Conservation (phyloP, 495 filamentous ascomycete species). For the Podospora appendiculata region DNA sequence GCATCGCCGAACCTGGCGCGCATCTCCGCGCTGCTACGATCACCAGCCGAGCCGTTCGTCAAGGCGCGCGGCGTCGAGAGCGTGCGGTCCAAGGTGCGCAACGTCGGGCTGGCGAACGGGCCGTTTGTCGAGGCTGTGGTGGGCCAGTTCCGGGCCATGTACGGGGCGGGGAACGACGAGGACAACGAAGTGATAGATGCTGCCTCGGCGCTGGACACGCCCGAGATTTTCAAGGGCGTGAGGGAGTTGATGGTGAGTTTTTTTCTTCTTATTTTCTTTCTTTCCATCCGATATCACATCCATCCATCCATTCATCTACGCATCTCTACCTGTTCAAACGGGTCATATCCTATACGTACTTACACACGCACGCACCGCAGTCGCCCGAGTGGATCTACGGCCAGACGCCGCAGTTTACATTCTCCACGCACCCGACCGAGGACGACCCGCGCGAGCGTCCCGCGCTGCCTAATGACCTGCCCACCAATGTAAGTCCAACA, state of each 20-base stretch:
- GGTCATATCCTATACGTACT: neutral
- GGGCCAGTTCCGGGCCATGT: conserved; percentile 46
- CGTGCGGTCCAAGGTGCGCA: conserved; percentile 74
- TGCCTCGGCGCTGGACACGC: conserved; percentile 11
- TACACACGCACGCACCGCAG: conserved; percentile 22
- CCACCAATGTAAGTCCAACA: conserved; percentile 12
- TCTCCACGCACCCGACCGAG: conserved; percentile 45
- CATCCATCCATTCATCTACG: no score
- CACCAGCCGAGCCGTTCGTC: conserved; percentile 66
- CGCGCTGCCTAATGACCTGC: conserved; percentile 26
- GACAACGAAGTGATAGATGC: conserved; percentile 25
- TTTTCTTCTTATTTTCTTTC: neutral
- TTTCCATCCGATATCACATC: neutral
- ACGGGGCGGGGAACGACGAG: conserved; percentile 22
- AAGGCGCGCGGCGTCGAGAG: conserved; percentile 86
- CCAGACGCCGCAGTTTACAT: conserved; percentile 80
- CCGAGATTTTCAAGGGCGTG: conserved; percentile 46
- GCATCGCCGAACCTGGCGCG: conserved; percentile 57
- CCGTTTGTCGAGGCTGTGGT: conserved; percentile 47
- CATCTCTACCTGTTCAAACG: neutral
- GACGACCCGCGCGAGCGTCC: conserved; percentile 49
- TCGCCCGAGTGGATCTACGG: conserved; percentile 71
- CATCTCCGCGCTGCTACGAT: conserved; percentile 59
- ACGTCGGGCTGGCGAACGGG: conserved; percentile 49
- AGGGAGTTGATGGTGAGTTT: conserved; percentile 44